Base-by-base conservation (phyloP, 2,329 filamentous ascomycete species). In the Diplocarpon rosae region DNA sequence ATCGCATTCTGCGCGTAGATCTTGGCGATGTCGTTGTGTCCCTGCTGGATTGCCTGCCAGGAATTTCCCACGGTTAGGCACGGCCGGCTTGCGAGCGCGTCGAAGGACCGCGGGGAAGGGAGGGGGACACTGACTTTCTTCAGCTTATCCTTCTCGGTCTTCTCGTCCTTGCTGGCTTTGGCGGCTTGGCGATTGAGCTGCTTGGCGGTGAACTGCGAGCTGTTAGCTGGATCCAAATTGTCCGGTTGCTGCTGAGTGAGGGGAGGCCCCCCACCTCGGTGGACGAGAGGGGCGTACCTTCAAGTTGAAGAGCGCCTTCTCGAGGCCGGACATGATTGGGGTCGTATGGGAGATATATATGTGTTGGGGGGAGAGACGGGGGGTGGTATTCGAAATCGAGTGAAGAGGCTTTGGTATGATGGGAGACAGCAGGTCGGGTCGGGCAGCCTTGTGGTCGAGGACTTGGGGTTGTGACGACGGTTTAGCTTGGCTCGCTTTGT, bases 1-100 rank as follows among this genome's bases (percentile, higher is more conserved):
- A 79, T 77, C 9, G 75, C 73, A 58, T 78, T 79, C 54, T 76
- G 71, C 24, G 75, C 76, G 62, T 78, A 76, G 57, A 79, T 75
- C 56, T 75, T 75, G 15, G 76, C 76, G 52, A 79, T 77, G 55
- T 79, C 75, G 53, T 65, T 64, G 59, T 78, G 73, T 52, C 69
- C 69, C 62, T 75, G 69, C 59, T 75, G 72, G 62, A 80, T 76
- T 27, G 75, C 76, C 71, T 76, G 49, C 46, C 12, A 24, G 35
- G 10, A 33, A 28, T 43, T 36, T 9, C 31, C 17, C 10, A 32
- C 31, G 6, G 12, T 5, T 16, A 14, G 16, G 16, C 13, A 13
- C 13, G 20, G 15, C 14, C 6, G 27, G 32, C 5, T 28, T 2
- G 2, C 7, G 13, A 8, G 35, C 9, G 17, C n/a, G n/a, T n/a